Conservation (phyloP, 2,329 filamentous ascomycete species). For the Aspergillus oerlinghausenensis region DNA sequence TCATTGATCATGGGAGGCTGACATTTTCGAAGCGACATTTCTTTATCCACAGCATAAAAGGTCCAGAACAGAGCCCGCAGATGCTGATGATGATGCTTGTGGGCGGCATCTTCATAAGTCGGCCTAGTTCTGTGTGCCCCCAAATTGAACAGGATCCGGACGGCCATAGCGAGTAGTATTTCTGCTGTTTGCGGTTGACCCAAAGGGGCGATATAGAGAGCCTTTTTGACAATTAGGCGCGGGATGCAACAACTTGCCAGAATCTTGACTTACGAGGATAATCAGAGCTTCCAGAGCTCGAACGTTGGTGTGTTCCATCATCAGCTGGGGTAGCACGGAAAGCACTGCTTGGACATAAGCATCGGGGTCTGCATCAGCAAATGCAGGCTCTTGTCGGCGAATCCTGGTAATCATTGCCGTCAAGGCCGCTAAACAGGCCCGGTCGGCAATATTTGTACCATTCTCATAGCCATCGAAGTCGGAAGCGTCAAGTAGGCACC, state of each 20-base stretch:
- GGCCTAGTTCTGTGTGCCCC: conserved; percentile 8
- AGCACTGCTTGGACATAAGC: conserved; percentile 18
- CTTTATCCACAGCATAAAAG: conserved; percentile 21
- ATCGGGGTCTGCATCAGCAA: conserved; percentile 17
- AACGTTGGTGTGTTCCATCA: conserved; percentile 17
- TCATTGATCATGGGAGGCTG: conserved; percentile 22
- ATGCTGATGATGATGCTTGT: conserved; percentile 4
- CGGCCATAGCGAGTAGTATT: conserved; percentile 18
- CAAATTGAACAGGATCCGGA: conserved; percentile 19
- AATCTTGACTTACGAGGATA: conserved; percentile 13
- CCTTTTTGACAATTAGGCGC: conserved; percentile 9
- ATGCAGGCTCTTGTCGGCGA: conserved; percentile 16
- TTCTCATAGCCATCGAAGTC: conserved; percentile 5
- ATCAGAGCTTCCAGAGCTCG: conserved; percentile 20
- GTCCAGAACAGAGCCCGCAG: conserved; percentile 23
- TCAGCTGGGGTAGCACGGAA: conserved; percentile 14
- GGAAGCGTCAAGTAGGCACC: conserved; percentile 10
- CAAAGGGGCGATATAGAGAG: conserved; percentile 17
- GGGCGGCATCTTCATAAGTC: neutral
- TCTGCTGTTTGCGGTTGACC: conserved; percentile 21
- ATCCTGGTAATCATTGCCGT: conserved; percentile 21
- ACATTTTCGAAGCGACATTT: conserved; percentile 18
- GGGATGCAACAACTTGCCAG: neutral
- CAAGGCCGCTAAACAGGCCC: conserved; percentile 20
- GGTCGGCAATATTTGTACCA: conserved; percentile 6